phyloP scores from a whole-genome alignment of 2,329 filamentous ascomycete genomes.

The Botryotinia calthae region DNA sequence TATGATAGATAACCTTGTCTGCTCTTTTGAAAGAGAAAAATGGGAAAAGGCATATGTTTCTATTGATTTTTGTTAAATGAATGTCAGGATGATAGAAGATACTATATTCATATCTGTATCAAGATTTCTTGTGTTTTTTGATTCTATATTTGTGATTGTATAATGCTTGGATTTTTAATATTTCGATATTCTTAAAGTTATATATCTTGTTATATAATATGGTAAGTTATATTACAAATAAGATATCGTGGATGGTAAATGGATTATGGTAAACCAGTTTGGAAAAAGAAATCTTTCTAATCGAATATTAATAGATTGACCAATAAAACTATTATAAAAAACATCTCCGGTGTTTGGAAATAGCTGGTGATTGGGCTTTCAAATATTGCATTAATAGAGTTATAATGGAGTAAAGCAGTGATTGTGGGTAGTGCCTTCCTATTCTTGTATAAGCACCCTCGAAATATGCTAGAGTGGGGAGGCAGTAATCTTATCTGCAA shows the following conservation, averaged over 20 bases:
- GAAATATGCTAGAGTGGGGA: too few species aligned
- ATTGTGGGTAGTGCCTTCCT: neutral
- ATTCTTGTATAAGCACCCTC: too few species aligned
- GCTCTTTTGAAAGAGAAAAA: neutral
- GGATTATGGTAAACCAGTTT: neutral
- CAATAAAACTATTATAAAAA: neutral
- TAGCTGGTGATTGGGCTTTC: neutral
- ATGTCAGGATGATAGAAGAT: neutral
- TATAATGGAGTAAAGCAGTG: neutral
- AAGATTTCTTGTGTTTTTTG: neutral
- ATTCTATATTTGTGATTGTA: neutral
- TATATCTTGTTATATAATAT: neutral
- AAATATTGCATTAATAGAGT: neutral
- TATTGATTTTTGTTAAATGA: neutral
- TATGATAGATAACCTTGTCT: neutral
- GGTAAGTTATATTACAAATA: neutral
- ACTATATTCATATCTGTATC: neutral
- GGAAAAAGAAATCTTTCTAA: neutral
- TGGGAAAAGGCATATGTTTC: neutral
- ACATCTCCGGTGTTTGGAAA: neutral
- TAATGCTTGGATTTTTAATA: neutral
- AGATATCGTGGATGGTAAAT: neutral
- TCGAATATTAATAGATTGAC: neutral
- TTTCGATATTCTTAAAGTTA: neutral
- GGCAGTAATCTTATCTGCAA: too few species aligned